These are phyloP conservation scores for Fraxinus velutina DNA, from an alignment of 305 asterid species.

Conservation along the genomic window DNA sequence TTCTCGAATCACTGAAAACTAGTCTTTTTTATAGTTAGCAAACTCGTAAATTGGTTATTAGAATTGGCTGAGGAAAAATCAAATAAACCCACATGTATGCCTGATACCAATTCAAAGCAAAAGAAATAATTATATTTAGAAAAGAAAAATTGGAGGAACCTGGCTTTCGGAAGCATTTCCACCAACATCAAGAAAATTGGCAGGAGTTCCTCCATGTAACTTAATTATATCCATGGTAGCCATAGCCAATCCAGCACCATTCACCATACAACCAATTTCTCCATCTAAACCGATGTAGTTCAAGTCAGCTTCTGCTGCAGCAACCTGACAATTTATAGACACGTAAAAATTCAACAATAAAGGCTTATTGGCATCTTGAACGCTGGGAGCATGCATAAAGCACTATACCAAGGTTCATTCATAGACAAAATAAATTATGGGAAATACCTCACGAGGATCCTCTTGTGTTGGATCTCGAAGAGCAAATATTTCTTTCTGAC, in stretches of 20 bases:
- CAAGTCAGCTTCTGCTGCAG: constrained; percentile 97
- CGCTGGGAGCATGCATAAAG: not conserved
- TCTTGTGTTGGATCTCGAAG: constrained; percentile 93
- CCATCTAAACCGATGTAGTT: constrained; percentile 99
- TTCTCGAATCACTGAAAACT: constrained; percentile 8
- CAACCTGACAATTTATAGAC: constrained; percentile 50
- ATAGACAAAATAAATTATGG: not conserved
- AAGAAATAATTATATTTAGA: not conserved
- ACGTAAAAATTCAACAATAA: not conserved
- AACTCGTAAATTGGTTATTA: constrained; percentile 3
- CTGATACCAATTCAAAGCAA: not conserved
- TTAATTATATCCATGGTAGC: constrained; percentile 98
- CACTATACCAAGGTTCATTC: not conserved
- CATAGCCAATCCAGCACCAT: constrained; percentile 99
- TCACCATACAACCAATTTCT: constrained; percentile 99
- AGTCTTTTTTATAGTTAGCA: constrained; percentile 1
- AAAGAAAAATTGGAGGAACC: constrained; percentile 37
- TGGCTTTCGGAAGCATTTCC: constrained; percentile 97
- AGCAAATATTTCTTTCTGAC: constrained; percentile 78
- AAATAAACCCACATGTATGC: constrained; percentile 5
- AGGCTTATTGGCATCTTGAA: constrained; percentile 12
- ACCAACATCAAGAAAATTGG: constrained; percentile 98
- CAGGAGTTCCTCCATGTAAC: constrained; percentile 98
- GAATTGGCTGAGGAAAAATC: not conserved
- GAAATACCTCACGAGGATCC: constrained; percentile 89